Conservation (phyloP, 148 eudicot genomes). For the Fagopyrum tataricum region DNA sequence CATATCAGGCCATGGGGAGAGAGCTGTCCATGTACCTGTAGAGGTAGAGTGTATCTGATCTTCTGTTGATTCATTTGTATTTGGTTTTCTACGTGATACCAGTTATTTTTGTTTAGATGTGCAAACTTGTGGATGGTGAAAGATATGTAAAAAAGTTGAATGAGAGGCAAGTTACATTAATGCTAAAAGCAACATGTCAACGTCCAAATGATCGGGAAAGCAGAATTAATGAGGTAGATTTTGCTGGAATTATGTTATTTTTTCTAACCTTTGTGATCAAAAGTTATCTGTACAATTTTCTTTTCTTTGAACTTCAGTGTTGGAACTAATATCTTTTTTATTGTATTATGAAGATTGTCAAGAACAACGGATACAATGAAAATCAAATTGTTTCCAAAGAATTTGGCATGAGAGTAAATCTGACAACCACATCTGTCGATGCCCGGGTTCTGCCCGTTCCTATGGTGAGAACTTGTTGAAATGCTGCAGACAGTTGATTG, state of each 20-base stretch:
- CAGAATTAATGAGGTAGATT: slow-evolving; percentile 37
- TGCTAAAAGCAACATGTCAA: slow-evolving; percentile 73
- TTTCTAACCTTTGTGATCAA: not conserved
- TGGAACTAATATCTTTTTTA: not conserved
- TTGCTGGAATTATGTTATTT: not conserved
- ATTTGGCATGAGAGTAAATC: slow-evolving; percentile 54
- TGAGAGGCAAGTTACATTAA: slow-evolving; percentile 56
- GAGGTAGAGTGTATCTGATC: slow-evolving; percentile 43
- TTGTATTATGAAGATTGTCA: slow-evolving; percentile 42
- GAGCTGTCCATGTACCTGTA: slow-evolving; percentile 59
- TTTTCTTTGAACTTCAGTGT: not conserved
- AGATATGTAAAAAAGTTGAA: slow-evolving; percentile 54
- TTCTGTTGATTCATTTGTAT: not conserved
- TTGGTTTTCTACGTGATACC: not conserved
- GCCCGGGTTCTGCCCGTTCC: slow-evolving; percentile 84
- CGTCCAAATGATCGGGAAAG: slow-evolving; percentile 53
- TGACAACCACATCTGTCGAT: slow-evolving; percentile 35
- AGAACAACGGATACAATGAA: slow-evolving; percentile 30
- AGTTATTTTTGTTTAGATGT: slow-evolving; percentile 30
- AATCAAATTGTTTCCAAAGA: slow-evolving; percentile 37
- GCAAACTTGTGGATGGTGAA: slow-evolving; percentile 52
- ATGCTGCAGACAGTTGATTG: not conserved
- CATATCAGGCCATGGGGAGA: slow-evolving; percentile 47
- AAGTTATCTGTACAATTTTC: not conserved
- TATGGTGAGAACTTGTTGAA: slow-evolving; percentile 28